Percentiles rank a stretch among this genome's conserved stretches.
These are phyloP conservation scores for Cornus florida DNA, from an alignment of 148 eudicot species.

Conservation along the genomic window DNA sequence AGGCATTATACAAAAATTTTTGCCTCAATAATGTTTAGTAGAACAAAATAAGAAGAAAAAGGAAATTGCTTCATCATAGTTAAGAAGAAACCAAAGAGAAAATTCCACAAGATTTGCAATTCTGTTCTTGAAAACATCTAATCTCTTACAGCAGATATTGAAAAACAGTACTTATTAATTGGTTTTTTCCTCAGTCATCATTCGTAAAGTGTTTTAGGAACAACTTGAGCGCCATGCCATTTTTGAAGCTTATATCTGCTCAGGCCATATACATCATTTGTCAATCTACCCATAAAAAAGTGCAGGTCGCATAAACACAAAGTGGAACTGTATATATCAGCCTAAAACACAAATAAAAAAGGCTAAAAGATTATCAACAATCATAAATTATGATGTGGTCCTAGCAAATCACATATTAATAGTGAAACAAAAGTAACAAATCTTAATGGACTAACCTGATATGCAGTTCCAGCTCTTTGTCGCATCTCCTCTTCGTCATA, in stretches of 20 bases:
- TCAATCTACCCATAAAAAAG: not conserved
- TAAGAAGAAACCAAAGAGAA: too few relatives aligned
- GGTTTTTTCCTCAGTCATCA: not conserved
- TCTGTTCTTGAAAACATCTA: not conserved
- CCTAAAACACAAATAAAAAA: not conserved
- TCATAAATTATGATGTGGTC: not conserved
- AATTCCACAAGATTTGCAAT: too few relatives aligned
- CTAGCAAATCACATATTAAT: not conserved
- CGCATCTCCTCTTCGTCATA: slow-evolving; percentile 26
- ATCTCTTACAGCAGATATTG: not conserved
- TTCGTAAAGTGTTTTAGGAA: not conserved
- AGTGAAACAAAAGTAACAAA: not conserved
- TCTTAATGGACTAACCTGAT: slow-evolving; percentile 38
- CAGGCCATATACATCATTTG: not conserved
- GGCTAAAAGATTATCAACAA: not conserved
- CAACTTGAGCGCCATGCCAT: not conserved
- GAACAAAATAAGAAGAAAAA: too few relatives aligned
- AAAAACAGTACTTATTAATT: not conserved
- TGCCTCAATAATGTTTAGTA: too few relatives aligned
- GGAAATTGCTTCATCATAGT: too few relatives aligned
- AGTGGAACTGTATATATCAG: not conserved
- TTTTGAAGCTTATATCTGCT: not conserved
- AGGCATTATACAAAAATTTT: too few relatives aligned
- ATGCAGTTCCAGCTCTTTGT: slow-evolving; percentile 44
- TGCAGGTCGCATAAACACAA: not conserved